A percentile compares a stretch with the other conserved stretches of the same genome.
Conservation (phyloP, 192 early-diverging fungal species). For the Umbelopsis sp. region DNA sequence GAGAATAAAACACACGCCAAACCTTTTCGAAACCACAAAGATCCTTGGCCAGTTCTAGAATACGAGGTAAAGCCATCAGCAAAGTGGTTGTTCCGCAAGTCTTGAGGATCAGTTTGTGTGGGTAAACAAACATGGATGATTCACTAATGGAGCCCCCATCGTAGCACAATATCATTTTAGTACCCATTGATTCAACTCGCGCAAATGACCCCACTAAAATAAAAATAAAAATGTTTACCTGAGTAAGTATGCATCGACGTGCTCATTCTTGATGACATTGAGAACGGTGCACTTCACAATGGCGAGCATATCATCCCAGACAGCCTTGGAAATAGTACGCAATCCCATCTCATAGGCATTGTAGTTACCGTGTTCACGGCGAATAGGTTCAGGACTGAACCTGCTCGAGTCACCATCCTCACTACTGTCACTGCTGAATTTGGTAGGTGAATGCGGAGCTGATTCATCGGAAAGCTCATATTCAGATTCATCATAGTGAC, state of each 20-base stretch:
- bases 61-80: slow-evolving; percentile 82
- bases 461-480: slow-evolving; percentile 30
- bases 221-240: slow-evolving; percentile 48
- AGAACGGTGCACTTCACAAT: slow-evolving; percentile 94
- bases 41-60: slow-evolving; percentile 79
- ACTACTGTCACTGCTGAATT: slow-evolving; percentile 5
- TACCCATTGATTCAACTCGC: background rate
- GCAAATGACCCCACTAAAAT: background rate
- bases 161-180: background rate
- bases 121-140: slow-evolving; percentile 97
- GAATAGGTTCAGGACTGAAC: slow-evolving; percentile 14
- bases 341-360: slow-evolving; percentile 60
- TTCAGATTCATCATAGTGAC: slow-evolving; percentile 9
- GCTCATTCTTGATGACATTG: slow-evolving; percentile 79
- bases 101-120: slow-evolving; percentile 94
- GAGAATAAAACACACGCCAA: slow-evolving; percentile 90
- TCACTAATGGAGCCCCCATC: too few relatives aligned
- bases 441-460: slow-evolving; percentile 6
- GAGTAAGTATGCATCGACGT: slow-evolving; percentile 90
- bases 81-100: slow-evolving; percentile 98
- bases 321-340: slow-evolving; percentile 68
- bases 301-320: slow-evolving; percentile 93
- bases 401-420: slow-evolving; percentile 9
- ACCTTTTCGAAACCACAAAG: slow-evolving; percentile 65
- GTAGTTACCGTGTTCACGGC: slow-evolving; percentile 34